These are phyloP conservation scores for Fraxinus latifolia DNA, from an alignment of 305 asterid species.

Conservation along the genomic window DNA sequence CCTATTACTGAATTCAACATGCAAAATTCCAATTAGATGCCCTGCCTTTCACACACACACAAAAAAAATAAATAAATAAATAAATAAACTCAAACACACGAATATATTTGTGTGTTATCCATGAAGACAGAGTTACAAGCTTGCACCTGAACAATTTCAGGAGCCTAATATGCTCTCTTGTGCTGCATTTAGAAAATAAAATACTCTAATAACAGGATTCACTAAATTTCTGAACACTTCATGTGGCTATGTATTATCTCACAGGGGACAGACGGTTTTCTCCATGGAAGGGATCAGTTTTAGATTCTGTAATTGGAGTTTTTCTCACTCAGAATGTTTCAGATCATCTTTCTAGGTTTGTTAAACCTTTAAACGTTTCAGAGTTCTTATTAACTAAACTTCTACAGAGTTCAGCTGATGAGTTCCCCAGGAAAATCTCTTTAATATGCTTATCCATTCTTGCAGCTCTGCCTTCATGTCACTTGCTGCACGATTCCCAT, in stretches of 20 bases:
- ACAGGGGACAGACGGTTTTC: constrained; percentile 28
- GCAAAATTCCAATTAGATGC: neutral
- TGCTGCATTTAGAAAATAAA: neutral
- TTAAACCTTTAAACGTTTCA: neutral
- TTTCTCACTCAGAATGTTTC: constrained; percentile 77
- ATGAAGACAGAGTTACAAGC: neutral
- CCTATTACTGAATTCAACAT: neutral
- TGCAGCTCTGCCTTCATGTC: constrained; percentile 96
- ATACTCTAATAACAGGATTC: neutral
- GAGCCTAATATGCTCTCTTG: neutral
- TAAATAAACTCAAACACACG: neutral
- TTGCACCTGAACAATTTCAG: neutral
- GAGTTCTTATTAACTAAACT: neutral
- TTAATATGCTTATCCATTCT: constrained; percentile 16
- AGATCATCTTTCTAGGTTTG: constrained; percentile 96
- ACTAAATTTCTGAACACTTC: constrained; percentile 1
- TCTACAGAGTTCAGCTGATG: constrained; percentile 13
- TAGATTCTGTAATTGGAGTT: constrained; percentile 26
- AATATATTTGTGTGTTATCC: neutral
- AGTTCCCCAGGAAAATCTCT: neutral
- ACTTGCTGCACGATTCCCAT: constrained; percentile 74
- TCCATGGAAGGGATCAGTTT: constrained; percentile 29
- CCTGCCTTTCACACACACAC: neutral
- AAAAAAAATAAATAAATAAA: neutral
- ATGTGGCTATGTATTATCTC: constrained; percentile 24